phyloP scores from a whole-genome alignment of 352 stramenopile species.

The Thalassiosira delicatula region DNA sequence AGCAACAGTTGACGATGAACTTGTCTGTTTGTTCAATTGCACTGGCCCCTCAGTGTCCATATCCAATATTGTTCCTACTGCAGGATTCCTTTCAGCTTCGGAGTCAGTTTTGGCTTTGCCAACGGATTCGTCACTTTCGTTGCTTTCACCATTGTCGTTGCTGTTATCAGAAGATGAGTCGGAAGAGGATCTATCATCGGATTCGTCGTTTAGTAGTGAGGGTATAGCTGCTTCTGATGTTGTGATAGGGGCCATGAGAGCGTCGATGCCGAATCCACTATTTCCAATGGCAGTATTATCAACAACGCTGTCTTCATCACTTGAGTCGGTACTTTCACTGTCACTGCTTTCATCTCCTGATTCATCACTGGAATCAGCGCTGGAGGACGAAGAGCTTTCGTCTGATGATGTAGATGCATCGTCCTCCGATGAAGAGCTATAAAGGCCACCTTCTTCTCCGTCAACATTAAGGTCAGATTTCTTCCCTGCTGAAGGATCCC shows the following conservation, averaged over 20 bases:
- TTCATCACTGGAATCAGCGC: slow-evolving; percentile 39
- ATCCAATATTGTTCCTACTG: slow-evolving; percentile 43
- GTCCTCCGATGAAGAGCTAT: slow-evolving; percentile 37
- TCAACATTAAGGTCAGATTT: slow-evolving; percentile 17
- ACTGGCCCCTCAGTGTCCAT: slow-evolving; percentile 32
- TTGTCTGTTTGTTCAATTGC: slow-evolving; percentile 37
- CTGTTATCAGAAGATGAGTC: slow-evolving; percentile 42
- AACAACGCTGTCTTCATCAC: slow-evolving; percentile 30
- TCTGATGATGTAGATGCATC: slow-evolving; percentile 33
- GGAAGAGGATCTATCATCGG: slow-evolving; percentile 42
- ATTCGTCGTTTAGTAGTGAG: slow-evolving; percentile 30
- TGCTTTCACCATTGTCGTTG: slow-evolving; percentile 41
- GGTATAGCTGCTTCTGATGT: slow-evolving; percentile 4
- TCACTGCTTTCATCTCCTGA: slow-evolving; percentile 42
- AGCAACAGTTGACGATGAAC: slow-evolving; percentile 50
- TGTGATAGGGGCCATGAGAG: slow-evolving; percentile 5
- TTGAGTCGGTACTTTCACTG: slow-evolving; percentile 52
- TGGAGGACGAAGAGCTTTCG: slow-evolving; percentile 31
- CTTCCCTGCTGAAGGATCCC: slow-evolving; percentile 57
- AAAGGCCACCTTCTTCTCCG: slow-evolving; percentile 29
- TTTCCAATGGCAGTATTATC: slow-evolving; percentile 12
- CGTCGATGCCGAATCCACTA: slow-evolving; percentile 22
- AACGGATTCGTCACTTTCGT: slow-evolving; percentile 29
- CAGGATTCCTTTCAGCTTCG: slow-evolving; percentile 5
- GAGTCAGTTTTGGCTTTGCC: slow-evolving; percentile 21